Evolutionary conservation across 257 asterid genomes (phyloP).

Genomic region (Solanum sejunctum): DNA sequence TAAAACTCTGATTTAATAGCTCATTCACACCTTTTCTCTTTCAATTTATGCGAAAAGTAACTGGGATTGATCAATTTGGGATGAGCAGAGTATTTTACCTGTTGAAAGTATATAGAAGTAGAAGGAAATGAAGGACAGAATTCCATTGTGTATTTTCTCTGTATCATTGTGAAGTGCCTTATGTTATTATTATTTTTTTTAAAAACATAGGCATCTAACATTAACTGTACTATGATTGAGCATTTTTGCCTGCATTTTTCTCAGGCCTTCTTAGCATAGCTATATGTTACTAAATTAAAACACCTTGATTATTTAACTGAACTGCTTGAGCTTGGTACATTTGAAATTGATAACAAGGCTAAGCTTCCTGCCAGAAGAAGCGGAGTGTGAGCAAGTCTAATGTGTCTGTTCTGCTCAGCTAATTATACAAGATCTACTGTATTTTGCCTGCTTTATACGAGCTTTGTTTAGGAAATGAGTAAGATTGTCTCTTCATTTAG

Average conservation of each 20-base stretch:
- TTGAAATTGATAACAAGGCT: slow-evolving; percentile 11
- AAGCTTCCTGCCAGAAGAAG: slow-evolving; percentile 22
- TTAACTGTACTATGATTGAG: neutral
- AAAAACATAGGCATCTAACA: neutral
- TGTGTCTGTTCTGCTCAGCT: slow-evolving; percentile 32
- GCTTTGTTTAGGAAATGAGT: slow-evolving; percentile 5
- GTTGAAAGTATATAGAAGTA: neutral
- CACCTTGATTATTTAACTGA: neutral
- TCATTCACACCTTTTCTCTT: neutral
- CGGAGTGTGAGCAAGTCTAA: slow-evolving; percentile 19
- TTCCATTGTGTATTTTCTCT: neutral
- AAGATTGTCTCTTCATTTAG: slow-evolving; percentile 15
- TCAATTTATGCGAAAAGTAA: neutral
- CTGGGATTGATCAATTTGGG: neutral
- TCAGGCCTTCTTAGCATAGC: neutral
- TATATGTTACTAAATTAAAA: neutral
- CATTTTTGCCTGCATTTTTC: neutral
- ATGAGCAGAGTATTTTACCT: neutral
- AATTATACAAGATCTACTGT: slow-evolving; percentile 18
- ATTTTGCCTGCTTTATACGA: slow-evolving; percentile 9
- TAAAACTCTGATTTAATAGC: neutral
- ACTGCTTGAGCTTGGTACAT: slow-evolving; percentile 11
- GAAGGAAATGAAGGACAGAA: neutral
- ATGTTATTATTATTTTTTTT: neutral
- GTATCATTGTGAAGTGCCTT: neutral